Evolutionary conservation across 1,284 basidiomycete species (phyloP), one percentile per base, ranked within the genome.

Genomic region (Anthracocystis panici-leucophaei): DNA sequence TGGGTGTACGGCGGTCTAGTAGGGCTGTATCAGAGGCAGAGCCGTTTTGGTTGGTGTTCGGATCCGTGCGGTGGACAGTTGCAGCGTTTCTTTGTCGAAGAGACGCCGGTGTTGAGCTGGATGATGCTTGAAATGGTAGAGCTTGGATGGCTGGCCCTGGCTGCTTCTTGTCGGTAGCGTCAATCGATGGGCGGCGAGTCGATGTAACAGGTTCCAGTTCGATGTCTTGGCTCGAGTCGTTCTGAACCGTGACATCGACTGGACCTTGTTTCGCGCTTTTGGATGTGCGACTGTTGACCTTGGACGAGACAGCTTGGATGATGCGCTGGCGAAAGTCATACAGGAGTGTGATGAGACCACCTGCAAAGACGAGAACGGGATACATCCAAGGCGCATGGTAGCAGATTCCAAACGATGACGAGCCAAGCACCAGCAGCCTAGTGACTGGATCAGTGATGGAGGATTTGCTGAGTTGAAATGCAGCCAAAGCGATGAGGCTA

Each of bases 401-500:
- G 77, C 88, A 88, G 59, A 89, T 84, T 21, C 88, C 89, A 25
- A 87, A 87, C 44, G 87, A 86, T 0, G 87, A 89, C 2, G 86
- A 86, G 8, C 86, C 79, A 33, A 88, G 81, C 9, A 90, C 87
- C n/a, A 90, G 65, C 2, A 87, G 57, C n/a, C 88, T 80, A 5
- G 89, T 88, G 16, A 89, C 48, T 0, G 80, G 73, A 64, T 90
- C 89, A 0, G 88, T 89, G 21, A 88, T 87, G 16, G 88, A 87
- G 21, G 87, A 88, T 10, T 84, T 81, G 2, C 87, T 83, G 16
- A 90, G 87, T 78, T 89, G 88, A 11, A 88, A 86, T 0, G 88
- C 89, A 3, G 90, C 88, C 14, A 90, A 85, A 0, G 88, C 88
- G 59, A 90, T 89, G 23, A 90, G 82, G 0, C 89, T 89, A 2